phyloP scores from a whole-genome alignment of 495 filamentous ascomycete species.

The Apiosordaria backusii region DNA sequence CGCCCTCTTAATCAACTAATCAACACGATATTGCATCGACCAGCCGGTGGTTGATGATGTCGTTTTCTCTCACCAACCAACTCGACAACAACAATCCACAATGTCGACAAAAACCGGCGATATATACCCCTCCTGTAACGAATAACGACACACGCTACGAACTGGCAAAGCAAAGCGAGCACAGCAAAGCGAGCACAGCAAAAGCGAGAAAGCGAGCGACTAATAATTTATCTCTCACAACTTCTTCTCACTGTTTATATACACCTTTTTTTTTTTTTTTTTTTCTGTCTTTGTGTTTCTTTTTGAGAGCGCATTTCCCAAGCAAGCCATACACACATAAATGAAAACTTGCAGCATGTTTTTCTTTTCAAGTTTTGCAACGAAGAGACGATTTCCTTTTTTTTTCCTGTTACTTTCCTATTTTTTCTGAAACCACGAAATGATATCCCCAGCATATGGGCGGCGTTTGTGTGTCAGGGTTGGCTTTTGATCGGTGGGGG shows the following conservation, averaged over 20 bases:
- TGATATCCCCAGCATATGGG: slow-evolving; percentile 1
- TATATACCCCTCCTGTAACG: neutral
- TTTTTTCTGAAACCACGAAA: neutral
- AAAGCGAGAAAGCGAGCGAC: no score
- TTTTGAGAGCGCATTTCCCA: no score
- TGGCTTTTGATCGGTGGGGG: neutral
- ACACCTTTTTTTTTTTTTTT: neutral
- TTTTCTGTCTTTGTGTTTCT: no score
- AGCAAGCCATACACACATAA: no score
- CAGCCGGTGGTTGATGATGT: neutral
- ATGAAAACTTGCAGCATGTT: no score
- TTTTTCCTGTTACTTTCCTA: neutral
- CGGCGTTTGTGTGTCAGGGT: neutral
- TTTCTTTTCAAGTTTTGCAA: no score
- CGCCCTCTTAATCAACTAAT: neutral
- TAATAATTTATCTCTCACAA: neutral
- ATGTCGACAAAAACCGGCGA: neutral
- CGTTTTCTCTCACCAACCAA: neutral
- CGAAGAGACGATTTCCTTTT: no score
- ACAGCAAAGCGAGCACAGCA: slow-evolving; percentile 3
- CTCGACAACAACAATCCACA: no score
- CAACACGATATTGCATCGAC: neutral
- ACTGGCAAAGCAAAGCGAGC: slow-evolving; percentile 1
- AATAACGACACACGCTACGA: neutral
- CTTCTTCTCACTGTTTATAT: slow-evolving; percentile 12